Percentiles rank a stretch among this genome's conserved stretches.
Evolutionary conservation across 2,329 filamentous ascomycete species (phyloP).

Genomic region (Alternaria solani): DNA sequence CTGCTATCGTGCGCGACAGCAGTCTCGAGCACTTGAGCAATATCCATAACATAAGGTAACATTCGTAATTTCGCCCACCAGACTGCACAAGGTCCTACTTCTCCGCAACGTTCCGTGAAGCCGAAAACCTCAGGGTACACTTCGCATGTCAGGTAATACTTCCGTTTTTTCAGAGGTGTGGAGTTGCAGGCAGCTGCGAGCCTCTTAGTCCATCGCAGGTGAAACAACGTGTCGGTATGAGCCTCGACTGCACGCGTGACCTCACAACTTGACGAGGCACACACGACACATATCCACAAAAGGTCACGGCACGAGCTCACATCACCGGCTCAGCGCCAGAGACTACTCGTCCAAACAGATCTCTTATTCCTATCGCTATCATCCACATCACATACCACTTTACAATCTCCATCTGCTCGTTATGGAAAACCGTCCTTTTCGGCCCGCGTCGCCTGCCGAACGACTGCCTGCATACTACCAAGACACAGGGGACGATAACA

Average conservation of each 20-base stretch:
- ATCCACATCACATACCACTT: neutral
- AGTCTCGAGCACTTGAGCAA: neutral
- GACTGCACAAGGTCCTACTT: neutral
- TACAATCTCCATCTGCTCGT: constrained; percentile 2
- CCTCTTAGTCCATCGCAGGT: constrained; percentile 10
- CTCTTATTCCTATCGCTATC: constrained; percentile 5
- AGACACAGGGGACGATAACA: constrained; percentile 44
- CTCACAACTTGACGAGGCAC: constrained; percentile 27
- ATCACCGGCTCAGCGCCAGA: constrained; percentile 24
- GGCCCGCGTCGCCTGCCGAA: constrained; percentile 37
- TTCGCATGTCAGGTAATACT: neutral
- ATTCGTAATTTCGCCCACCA: neutral
- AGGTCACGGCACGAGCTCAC: constrained; percentile 37
- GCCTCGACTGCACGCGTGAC: constrained; percentile 33
- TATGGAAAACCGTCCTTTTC: constrained; percentile 39
- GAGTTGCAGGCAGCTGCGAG: constrained; percentile 12
- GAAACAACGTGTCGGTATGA: constrained; percentile 37
- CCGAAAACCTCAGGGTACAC: neutral
- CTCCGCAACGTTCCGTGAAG: no score
- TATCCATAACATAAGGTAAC: neutral
- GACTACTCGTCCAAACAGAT: constrained; percentile 7
- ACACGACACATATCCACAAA: constrained; percentile 25
- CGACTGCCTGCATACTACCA: constrained; percentile 48
- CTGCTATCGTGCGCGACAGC: neutral
- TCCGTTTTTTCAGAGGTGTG: neutral